Evolutionary conservation across 306 rosid species (phyloP), one percentile per base, ranked within the genome.

Genomic region (Notholithocarpus densiflorus): DNA sequence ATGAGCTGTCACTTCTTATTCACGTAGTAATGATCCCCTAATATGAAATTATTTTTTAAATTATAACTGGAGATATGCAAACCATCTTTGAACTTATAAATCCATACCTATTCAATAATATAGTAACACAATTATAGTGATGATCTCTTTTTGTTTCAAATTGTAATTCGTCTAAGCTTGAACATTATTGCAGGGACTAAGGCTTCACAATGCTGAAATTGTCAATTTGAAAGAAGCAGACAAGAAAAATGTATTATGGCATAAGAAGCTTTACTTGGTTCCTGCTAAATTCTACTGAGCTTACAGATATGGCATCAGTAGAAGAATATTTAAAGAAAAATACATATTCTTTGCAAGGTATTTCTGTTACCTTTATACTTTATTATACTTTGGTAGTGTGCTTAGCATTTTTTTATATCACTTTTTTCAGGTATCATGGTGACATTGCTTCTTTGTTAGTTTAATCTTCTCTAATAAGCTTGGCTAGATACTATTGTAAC

Each of bases 151-250:
- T 66, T 23, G 15, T 66, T 23, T 66, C 4, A 7, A n/a, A 32
- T 19, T 23, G 27, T 32, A 66, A 32, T 66, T 66, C 17, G 45
- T 34, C 9, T 66, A 34, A 34, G 52, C 71, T 13, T 8, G 52
- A 31, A n/a, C 24, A 34, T 9, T 61, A 59, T 74, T 88, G 79
- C 87, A 96, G 97, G 98, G 85, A 70, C 83, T 96, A 56, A 87
- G 92, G 87, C 96, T 93, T 79, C 82, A 91, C 8, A 89, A 89
- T 70, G 92, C 87, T 71, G 98, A 93, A 82, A 85, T 96, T 72
- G 82, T 82, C 75, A 83, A 96, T 81, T 68, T 96, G 68, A 93
- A 92, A 21, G 68, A 71, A 82, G 79, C 81, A 27, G 94, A 91
- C 84, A 72, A 89, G 89, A 91, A 91, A 83, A 87, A 61, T 48